Conservation (phyloP, 2,329 filamentous ascomycete species). For the Sporothrix pseudoabietina region DNA sequence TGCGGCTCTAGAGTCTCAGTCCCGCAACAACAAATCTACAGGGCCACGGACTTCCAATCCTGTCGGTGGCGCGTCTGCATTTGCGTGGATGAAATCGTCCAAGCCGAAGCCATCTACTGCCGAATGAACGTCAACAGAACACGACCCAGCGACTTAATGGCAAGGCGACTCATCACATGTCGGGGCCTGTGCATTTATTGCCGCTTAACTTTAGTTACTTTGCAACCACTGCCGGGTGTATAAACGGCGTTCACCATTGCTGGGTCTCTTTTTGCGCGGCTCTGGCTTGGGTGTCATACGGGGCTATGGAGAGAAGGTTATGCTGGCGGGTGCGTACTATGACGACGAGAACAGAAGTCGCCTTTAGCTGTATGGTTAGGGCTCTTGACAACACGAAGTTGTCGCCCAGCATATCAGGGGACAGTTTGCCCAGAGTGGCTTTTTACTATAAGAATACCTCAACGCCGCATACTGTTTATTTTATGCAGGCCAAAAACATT, state of each 20-base stretch:
- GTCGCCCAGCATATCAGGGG: neutral
- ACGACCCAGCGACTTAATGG: too few relatives aligned
- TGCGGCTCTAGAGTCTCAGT: conserved; percentile 41
- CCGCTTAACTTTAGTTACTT: neutral
- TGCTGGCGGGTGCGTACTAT: neutral
- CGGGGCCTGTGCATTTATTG: neutral
- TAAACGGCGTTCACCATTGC: neutral
- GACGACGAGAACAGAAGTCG: neutral
- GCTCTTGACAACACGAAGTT: neutral
- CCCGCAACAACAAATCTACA: conserved; percentile 42
- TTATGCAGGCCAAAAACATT: conserved; percentile 35
- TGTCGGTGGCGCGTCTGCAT: conserved; percentile 87
- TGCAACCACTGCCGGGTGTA: neutral
- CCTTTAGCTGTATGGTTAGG: neutral
- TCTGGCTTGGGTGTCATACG: neutral
- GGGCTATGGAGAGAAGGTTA: neutral
- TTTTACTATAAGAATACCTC: neutral
- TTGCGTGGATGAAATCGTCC: conserved; percentile 79
- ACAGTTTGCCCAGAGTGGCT: neutral
- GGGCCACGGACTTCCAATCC: conserved; percentile 69
- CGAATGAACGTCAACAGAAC: conserved; percentile 5
- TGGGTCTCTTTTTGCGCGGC: neutral
- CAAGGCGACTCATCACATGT: too few relatives aligned
- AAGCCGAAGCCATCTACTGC: conserved; percentile 45
- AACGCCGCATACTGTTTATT: conserved; percentile 25